Base-by-base conservation (phyloP, 176 grass and related monocot species). In the Oryza australiensis region DNA sequence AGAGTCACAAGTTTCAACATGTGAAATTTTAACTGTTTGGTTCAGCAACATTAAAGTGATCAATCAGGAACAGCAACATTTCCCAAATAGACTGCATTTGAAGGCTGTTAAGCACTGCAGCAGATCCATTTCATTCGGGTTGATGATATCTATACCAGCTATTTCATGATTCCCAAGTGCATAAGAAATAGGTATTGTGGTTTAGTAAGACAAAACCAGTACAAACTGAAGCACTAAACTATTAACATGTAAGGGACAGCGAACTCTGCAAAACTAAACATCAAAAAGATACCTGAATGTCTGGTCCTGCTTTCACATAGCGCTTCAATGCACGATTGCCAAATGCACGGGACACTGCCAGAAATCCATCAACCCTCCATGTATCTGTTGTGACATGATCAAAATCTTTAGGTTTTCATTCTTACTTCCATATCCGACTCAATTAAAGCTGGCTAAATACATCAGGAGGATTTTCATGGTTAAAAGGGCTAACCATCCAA, bases 291-390 rank as follows among this genome's bases (percentile, higher is more conserved):
- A 98, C 92, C 90, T 91, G 78, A 86, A 98, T 95, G 27, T 98
- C 92, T 41, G 92, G 95, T 64, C 93, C 92, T 83, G 92, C 92
- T 78, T 42, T 76, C 37, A 98, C 84, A 88, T 76, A 98, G 65
- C 83, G 65, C 71, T 98, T 93, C 84, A 98, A 78, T 42, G 72
- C 51, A 53, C 85, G 88, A 68, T 98, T 86, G 41, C 92, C 95
- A 83, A 98, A 98, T 62, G 95, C 95, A 79, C 92, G 90, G 27
- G 92, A 98, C 92, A 98, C 90, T 75, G 92, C 92, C 64, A 98
- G 83, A 51, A 91, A 78, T 77, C 90, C 90, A 63, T 85, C 87
- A 55, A 93, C 95, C 69, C 90, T 95, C 85, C 87, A 98, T 70
- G 92, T 98, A 78, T 91, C 90, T 93, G 76, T 62, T 86, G 76